Evolutionary conservation across 75 land plant species (phyloP).

Genomic region (Picea glauca): DNA sequence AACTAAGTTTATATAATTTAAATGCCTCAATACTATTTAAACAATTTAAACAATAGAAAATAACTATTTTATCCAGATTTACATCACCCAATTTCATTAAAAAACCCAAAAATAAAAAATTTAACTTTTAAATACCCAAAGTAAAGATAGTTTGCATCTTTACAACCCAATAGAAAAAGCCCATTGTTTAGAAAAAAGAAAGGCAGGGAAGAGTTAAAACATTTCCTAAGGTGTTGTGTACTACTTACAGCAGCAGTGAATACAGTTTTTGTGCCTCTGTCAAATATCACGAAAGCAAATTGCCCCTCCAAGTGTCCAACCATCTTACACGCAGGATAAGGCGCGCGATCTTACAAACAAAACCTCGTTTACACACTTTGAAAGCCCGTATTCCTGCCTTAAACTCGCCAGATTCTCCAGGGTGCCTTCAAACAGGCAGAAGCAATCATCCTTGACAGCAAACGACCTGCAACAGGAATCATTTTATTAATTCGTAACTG

Average conservation of each 20-base stretch:
- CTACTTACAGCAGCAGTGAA: conserved; percentile 34
- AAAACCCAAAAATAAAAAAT: no score
- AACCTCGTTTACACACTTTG: conserved; percentile 55
- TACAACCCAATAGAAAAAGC: no score
- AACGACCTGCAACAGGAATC: conserved; percentile 29
- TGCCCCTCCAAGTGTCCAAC: conserved; percentile 52
- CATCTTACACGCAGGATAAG: conserved; percentile 74
- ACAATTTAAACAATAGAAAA: no score
- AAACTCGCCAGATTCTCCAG: conserved; percentile 56
- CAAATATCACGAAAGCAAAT: conserved; percentile 76
- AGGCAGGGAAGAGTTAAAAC: no score
- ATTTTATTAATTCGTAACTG: background rate
- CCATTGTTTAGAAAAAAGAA: no score
- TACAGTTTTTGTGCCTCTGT: conserved; percentile 20
- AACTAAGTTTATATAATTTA: no score
- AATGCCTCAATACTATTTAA: no score
- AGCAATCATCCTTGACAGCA: conserved; percentile 56
- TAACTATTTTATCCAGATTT: no score
- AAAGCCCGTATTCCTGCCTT: conserved; percentile 63
- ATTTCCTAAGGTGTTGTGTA: no score
- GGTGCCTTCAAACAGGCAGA: conserved; percentile 66
- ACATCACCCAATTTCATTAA: no score
- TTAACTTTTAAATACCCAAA: no score
- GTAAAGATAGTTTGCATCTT: no score
- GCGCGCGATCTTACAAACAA: conserved; percentile 73